phyloP scores from a whole-genome alignment of 805 yeast species.

The Lachancea lanzarotensis region DNA sequence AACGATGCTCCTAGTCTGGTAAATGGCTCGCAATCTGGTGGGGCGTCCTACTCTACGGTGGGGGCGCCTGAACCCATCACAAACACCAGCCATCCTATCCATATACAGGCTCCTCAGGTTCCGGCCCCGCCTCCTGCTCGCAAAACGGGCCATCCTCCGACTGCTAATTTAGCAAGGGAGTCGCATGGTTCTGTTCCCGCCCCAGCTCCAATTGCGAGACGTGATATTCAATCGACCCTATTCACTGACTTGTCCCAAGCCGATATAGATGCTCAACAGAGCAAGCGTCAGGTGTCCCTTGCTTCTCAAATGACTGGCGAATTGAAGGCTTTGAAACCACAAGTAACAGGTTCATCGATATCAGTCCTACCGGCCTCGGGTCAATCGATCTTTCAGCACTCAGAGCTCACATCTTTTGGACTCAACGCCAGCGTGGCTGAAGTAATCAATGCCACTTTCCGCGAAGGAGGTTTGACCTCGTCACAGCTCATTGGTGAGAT shows the following conservation, averaged over 20 bases:
- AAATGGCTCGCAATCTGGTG: background rate
- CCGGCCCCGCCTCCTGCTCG: constrained; percentile 45
- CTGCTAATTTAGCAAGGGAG: constrained; percentile 14
- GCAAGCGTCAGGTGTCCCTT: constrained; percentile 16
- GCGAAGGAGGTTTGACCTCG: constrained; percentile 54
- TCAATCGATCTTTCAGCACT: constrained; percentile 41
- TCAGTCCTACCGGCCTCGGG: constrained; percentile 15
- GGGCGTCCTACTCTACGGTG: background rate
- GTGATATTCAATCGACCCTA: constrained; percentile 40
- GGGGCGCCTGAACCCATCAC: constrained; percentile 1
- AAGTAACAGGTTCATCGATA: constrained; percentile 39
- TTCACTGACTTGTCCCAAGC: constrained; percentile 42
- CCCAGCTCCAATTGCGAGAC: constrained; percentile 16
- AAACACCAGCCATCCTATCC: constrained; percentile 17
- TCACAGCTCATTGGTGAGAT: constrained; percentile 77
- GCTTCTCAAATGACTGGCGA: constrained; percentile 29
- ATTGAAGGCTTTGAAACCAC: constrained; percentile 34
- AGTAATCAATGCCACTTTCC: constrained; percentile 65
- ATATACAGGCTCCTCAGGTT: constrained; percentile 30
- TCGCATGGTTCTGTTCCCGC: constrained; percentile 10
- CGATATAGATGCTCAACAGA: constrained; percentile 20
- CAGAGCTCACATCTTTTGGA: constrained; percentile 50
- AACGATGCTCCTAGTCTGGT: background rate
- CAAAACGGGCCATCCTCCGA: constrained; percentile 33
- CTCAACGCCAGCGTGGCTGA: constrained; percentile 84